Base-by-base conservation (phyloP, 805 yeast genomes). In the Saturnispora sanitii region DNA sequence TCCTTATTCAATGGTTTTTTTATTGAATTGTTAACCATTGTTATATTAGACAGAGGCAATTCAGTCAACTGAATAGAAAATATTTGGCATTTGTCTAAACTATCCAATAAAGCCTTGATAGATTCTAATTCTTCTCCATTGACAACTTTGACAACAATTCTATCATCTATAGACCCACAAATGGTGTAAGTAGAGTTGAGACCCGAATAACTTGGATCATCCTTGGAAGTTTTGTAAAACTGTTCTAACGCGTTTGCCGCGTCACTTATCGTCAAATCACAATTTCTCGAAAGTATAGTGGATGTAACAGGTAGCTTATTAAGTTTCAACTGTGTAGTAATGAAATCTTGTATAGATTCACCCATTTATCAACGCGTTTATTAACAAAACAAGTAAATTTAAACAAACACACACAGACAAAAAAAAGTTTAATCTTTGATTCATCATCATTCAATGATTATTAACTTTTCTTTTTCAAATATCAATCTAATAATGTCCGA, bases 401-500 rank as follows among this genome's bases (percentile, higher is more conserved):
- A 5, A 27, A 8, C 13, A 30, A 28, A 28, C 31, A 28, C n/a
- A 15, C 15, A 28, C 6, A 28, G 15, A 28, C 7, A 7, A 22
- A 22, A n/a, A n/a, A n/a, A n/a, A n/a, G n/a, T n/a, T n/a, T n/a
- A n/a, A n/a, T n/a, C n/a, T n/a, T n/a, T n/a, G 9, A 22, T 22
- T 22, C 9, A 6, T 22, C 25, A 22, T 22, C 25, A n/a, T 18
- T 30, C 17, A 4, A 12, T 3, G 6, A 12, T 32, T 21, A 17
- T 19, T 17, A 18, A 13, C 17, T n/a, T 13, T 37, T 23, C 20
- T 22, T 16, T 38, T 11, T 25, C 38, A 9, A 13, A 16, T 13
- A 5, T 3, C 16, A 17, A 15, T 8, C 27, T 25, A 12, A 12
- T n/a, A 8, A 58, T 58, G 63, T 62, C 56, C 13, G 63, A 59